Conservation (phyloP, 176 grass and related monocot species). For the Urochloa ruziziensis region DNA sequence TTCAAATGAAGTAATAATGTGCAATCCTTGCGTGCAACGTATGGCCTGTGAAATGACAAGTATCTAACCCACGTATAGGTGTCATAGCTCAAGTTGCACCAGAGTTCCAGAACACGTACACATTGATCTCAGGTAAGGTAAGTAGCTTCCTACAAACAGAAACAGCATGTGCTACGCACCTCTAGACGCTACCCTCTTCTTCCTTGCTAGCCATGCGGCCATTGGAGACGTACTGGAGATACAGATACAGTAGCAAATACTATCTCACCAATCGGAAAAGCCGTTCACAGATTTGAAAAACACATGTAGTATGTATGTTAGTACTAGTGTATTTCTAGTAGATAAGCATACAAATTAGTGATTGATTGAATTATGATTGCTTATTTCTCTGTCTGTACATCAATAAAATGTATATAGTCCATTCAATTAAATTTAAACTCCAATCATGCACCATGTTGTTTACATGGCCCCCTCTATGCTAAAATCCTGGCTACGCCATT, state of each 20-base stretch:
- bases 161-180: not conserved
- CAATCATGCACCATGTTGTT: too few species aligned
- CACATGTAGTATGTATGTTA: too few species aligned
- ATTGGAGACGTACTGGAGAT: not conserved
- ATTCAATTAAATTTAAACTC: too few species aligned
- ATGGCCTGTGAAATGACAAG: not conserved
- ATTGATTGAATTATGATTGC: too few species aligned
- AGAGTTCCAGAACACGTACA: not conserved
- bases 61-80: not conserved
- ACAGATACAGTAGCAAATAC: not conserved
- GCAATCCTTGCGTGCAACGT: not conserved
- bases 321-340: too few species aligned
- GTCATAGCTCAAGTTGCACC: not conserved
- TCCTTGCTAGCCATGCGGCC: not conserved
- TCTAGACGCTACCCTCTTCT: not conserved
- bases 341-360: too few species aligned
- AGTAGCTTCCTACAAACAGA: not conserved
- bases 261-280: not conserved
- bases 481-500: too few species aligned
- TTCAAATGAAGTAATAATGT: not conserved
- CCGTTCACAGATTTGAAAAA: not conserved
- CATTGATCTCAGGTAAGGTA: not conserved
- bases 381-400: too few species aligned
- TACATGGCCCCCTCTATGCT: too few species aligned
- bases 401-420: too few species aligned